These are phyloP conservation scores for Ambrosia trifida DNA, from an alignment of 129 eudicot species.

Conservation along the genomic window DNA sequence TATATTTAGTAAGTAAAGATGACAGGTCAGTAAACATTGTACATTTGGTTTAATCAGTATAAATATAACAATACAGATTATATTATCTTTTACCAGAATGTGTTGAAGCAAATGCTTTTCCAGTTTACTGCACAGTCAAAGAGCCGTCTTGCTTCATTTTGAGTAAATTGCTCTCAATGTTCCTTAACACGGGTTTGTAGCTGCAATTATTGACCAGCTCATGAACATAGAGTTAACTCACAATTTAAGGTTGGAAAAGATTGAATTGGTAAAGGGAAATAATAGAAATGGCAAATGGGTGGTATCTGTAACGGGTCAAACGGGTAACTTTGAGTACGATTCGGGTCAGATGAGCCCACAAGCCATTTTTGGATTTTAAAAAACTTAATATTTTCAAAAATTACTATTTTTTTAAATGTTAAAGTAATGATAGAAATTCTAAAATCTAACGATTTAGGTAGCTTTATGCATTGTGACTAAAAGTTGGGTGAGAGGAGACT, in stretches of 20 bases:
- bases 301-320: neutral
- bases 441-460: neutral
- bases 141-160: slow-evolving; percentile 89
- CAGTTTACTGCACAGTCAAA: slow-evolving; percentile 52
- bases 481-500: too few relatives aligned
- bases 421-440: neutral
- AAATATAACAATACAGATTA: slow-evolving; percentile 17
- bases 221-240: neutral
- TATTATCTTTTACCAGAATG: slow-evolving; percentile 26
- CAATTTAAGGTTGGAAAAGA: neutral
- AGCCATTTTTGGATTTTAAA: neutral
- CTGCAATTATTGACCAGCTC: slow-evolving; percentile 40
- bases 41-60: slow-evolving; percentile 22
- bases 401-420: neutral
- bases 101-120: slow-evolving; percentile 24
- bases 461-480: neutral
- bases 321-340: neutral
- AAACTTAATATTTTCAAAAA: neutral
- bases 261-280: neutral
- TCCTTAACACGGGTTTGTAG: slow-evolving; percentile 85
- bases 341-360: neutral
- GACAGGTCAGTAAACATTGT: slow-evolving; percentile 8
- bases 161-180: slow-evolving; percentile 82
- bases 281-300: neutral
- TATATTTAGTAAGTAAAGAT: slow-evolving; percentile 13